Evolutionary conservation across 441 rosid genomes (phyloP).

Genomic region (Euphorbia corollata): DNA sequence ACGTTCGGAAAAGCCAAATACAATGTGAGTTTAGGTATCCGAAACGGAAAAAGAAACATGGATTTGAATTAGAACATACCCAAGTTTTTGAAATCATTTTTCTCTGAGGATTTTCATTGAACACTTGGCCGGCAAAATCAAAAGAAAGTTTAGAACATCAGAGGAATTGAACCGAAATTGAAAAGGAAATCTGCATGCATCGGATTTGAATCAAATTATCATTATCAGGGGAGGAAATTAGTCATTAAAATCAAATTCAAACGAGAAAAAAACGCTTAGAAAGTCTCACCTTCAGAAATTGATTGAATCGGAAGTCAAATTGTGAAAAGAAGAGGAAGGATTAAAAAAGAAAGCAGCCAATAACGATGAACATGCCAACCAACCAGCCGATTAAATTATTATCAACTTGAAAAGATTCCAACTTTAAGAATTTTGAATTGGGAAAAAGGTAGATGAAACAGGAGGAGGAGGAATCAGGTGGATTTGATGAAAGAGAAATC

Average conservation of each 20-base stretch:
- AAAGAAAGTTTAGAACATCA: neutral
- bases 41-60: neutral
- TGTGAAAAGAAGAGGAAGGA: conserved; percentile 8
- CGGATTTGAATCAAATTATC: neutral
- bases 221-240: neutral
- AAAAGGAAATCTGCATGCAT: neutral
- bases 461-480: neutral
- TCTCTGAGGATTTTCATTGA: neutral
- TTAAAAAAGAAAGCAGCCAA: conserved; percentile 21
- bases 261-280: conserved; percentile 2
- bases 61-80: conserved; percentile 13
- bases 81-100: conserved; percentile 1
- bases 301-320: conserved; percentile 19
- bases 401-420: neutral
- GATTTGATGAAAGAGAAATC: neutral
- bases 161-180: neutral
- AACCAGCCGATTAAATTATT: conserved; percentile 4
- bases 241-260: neutral
- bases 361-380: conserved; percentile 21
- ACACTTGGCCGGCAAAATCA: conserved; percentile 25
- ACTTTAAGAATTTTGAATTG: neutral
- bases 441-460: neutral
- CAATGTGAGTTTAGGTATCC: no score
- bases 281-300: conserved; percentile 20
- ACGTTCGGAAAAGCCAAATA: no score